These are phyloP conservation scores for Phaffia tasmanica DNA, from an alignment of 768 basidiomycete genomes.

Conservation along the genomic window DNA sequence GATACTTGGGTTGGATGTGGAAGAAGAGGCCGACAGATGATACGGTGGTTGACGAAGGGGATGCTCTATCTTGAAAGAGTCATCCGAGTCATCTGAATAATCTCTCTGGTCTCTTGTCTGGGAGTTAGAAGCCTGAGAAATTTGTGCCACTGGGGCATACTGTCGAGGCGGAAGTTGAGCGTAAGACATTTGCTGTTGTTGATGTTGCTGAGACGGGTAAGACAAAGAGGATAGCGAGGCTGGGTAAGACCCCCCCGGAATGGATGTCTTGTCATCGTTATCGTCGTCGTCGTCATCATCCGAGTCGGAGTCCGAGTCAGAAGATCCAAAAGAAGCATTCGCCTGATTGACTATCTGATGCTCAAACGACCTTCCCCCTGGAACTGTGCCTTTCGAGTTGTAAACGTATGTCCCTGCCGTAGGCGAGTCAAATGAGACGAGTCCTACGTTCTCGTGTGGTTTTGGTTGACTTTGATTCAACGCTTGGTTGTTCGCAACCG, in stretches of 20 bases:
- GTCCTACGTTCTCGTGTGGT: not conserved
- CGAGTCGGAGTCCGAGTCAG: not conserved
- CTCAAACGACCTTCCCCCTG: constrained; percentile 1
- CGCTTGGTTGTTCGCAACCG: not conserved
- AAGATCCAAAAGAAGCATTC: not conserved
- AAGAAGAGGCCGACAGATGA: too few relatives aligned
- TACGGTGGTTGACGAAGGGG: too few relatives aligned
- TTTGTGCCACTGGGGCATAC: not conserved
- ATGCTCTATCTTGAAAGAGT: too few relatives aligned
- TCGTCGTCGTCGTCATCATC: not conserved
- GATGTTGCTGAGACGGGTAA: not conserved
- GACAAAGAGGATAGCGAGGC: not conserved
- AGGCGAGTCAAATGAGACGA: not conserved
- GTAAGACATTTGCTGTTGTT: not conserved
- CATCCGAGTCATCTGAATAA: too few relatives aligned
- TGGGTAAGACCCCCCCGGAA: not conserved
- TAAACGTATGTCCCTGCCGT: too few relatives aligned
- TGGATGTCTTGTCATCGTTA: not conserved
- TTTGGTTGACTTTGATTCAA: not conserved
- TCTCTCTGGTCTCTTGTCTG: not conserved
- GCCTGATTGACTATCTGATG: not conserved
- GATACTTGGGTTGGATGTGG: too few relatives aligned
- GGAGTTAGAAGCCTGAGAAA: not conserved
- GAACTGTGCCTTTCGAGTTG: not conserved
- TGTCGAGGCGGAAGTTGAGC: not conserved